Evolutionary conservation across 495 filamentous ascomycete species (phyloP).

Genomic region (Lasiosphaeris hirsuta): DNA sequence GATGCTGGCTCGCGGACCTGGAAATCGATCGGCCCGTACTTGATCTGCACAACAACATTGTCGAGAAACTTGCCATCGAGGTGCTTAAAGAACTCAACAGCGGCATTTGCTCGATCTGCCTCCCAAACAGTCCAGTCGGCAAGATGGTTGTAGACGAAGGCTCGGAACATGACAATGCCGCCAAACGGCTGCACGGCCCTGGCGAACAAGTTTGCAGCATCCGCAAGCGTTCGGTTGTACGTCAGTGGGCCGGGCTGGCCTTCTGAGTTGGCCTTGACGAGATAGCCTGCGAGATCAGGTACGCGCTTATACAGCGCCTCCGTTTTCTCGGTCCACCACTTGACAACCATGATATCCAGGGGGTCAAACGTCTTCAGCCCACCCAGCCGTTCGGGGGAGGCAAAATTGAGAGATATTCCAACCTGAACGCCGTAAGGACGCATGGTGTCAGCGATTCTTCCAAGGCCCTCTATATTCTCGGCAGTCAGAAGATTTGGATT

Average conservation of each 20-base stretch:
- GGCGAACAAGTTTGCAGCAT: slow-evolving; percentile 70
- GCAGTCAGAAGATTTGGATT: slow-evolving; percentile 54
- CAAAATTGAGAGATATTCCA: slow-evolving; percentile 66
- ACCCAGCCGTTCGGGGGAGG: slow-evolving; percentile 56
- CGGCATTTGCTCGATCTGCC: slow-evolving; percentile 65
- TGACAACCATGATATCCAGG: slow-evolving; percentile 54
- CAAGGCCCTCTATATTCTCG: slow-evolving; percentile 58
- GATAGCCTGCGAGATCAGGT: slow-evolving; percentile 66
- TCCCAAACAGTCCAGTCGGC: slow-evolving; percentile 57
- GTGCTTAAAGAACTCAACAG: slow-evolving; percentile 62
- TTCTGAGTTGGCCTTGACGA: slow-evolving; percentile 73
- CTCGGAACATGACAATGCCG: slow-evolving; percentile 69
- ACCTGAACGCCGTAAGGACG: slow-evolving; percentile 65
- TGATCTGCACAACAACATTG: slow-evolving; percentile 70
- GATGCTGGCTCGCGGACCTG: slow-evolving; percentile 68
- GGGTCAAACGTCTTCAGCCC: slow-evolving; percentile 63
- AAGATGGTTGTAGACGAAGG: slow-evolving; percentile 65
- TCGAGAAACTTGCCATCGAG: slow-evolving; percentile 65
- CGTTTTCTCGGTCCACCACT: slow-evolving; percentile 61
- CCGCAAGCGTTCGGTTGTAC: slow-evolving; percentile 65
- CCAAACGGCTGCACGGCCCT: slow-evolving; percentile 56
- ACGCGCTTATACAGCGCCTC: slow-evolving; percentile 55
- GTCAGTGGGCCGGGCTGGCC: slow-evolving; percentile 67
- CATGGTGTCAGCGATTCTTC: slow-evolving; percentile 59
- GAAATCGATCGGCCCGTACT: slow-evolving; percentile 74